Base-by-base conservation (phyloP, 2,329 filamentous ascomycete genomes). In the Aspergillus sergii region DNA sequence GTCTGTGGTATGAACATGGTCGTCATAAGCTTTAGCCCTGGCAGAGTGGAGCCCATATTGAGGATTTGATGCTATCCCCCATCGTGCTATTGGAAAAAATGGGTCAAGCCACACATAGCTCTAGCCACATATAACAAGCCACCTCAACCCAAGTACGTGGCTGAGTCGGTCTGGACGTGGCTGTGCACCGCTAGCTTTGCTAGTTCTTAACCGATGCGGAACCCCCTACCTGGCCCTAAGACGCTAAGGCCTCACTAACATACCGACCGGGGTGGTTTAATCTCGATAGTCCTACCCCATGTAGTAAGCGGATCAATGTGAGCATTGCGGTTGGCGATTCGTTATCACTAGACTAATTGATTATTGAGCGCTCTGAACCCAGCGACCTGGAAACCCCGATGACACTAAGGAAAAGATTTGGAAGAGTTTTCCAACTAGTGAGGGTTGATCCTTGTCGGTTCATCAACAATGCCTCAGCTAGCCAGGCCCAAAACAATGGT, bases 91-190 rank as follows among this genome's bases (percentile, higher is more conserved):
- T 34, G 19, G 58, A 51, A 60, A 36, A 58, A 55, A 55, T 62
- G 53, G 62, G 57, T 66, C 62, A 64, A 70, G 68, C 68, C 68
- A 69, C 68, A 51, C 4, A 64, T 57, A 21, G 30, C 50, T 62
- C 57, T 58, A 66, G 68, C 68, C 68, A 70, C 68, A 66, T 21
- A 60, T 16, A 41, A 34, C 43, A 51, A 61, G 58, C 59, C 65
- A 64, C 60, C 51, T 50, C 41, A 48, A 23, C 57, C 48, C 46
- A 43, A 60, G 46, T 54, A 26, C 50, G 59, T 59, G 62, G 61
- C 55, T 51, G 45, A 28, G 43, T 61, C 59, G 64, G 60, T 39
- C 46, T 34, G 48, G 53, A 57, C 28, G 64, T 67, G 66, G 66
- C 66, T 63, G 64, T 68, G 67, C 58, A 57, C 46, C 28, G 14